Percentiles rank a stretch among this genome's conserved stretches.
Evolutionary conservation across 2,329 filamentous ascomycete genomes (phyloP).

Genomic region (Colletotrichum sp.): DNA sequence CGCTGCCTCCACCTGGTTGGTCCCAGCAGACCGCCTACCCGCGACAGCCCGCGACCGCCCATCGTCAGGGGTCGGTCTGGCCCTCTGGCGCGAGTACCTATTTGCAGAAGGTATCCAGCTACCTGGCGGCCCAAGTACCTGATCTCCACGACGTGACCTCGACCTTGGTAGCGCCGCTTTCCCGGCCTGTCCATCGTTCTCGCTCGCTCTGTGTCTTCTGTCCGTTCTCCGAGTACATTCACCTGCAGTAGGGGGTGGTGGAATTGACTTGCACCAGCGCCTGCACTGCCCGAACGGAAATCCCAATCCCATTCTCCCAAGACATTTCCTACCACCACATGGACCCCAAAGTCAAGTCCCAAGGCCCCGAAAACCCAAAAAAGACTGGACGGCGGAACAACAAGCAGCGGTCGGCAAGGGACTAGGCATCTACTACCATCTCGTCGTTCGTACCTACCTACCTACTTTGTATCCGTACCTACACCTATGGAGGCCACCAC

Average conservation of each 20-base stretch:
- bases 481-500: background rate
- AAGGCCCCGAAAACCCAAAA: background rate
- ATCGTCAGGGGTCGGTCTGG: background rate
- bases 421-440: background rate
- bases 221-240: conserved; percentile 1
- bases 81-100: background rate
- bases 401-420: background rate
- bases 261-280: background rate
- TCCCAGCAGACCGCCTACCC: background rate
- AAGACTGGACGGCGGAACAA: background rate
- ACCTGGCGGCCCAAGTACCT: conserved; percentile 1
- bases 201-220: conserved; percentile 5
- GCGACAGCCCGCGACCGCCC: background rate
- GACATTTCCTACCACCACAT: background rate
- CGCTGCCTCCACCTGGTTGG: background rate
- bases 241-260: background rate
- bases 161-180: conserved; percentile 8
- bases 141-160: conserved; percentile 17
- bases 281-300: background rate
- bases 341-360: background rate
- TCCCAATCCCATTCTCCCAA: background rate
- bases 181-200: conserved; percentile 8
- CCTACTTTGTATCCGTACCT: background rate
- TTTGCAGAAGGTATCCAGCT: background rate
- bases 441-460: background rate